Conservation (phyloP, 1,284 basidiomycete species). For the Puccinia horiana region DNA sequence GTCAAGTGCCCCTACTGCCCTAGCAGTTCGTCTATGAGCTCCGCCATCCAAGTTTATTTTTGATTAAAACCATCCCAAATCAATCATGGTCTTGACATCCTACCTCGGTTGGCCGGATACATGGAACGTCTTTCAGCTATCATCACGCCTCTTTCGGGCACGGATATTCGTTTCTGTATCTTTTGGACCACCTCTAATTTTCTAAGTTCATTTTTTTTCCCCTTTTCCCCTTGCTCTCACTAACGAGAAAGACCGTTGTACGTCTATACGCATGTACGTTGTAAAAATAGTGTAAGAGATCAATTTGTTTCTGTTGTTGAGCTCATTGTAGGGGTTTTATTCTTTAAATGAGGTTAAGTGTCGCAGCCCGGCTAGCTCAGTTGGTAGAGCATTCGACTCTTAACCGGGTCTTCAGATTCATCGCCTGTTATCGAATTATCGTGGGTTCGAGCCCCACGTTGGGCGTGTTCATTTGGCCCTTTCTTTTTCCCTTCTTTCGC, state of each 20-base stretch:
- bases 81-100: background rate
- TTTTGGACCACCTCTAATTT: background rate
- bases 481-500: background rate
- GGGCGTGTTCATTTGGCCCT: constrained; percentile 6
- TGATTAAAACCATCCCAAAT: constrained; percentile 56
- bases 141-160: background rate
- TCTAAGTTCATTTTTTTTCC: background rate
- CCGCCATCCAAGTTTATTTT: constrained; percentile 72
- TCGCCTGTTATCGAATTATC: constrained; percentile 47
- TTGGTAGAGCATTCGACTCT: constrained; percentile 60
- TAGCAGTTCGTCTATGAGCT: constrained; percentile 67
- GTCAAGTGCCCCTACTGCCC: constrained; percentile 89
- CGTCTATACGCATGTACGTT: background rate
- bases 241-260: background rate
- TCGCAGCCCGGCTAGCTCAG: constrained; percentile 58
- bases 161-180: background rate
- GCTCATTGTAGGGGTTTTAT: background rate
- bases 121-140: background rate
- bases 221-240: background rate
- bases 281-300: background rate
- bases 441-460: constrained; percentile 51
- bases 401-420: constrained; percentile 39
- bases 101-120: background rate
- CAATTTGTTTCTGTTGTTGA: background rate
- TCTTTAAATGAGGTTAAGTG: background rate